These are phyloP conservation scores for Didymella pomorum DNA, from an alignment of 2,329 filamentous ascomycete genomes.

Conservation along the genomic window DNA sequence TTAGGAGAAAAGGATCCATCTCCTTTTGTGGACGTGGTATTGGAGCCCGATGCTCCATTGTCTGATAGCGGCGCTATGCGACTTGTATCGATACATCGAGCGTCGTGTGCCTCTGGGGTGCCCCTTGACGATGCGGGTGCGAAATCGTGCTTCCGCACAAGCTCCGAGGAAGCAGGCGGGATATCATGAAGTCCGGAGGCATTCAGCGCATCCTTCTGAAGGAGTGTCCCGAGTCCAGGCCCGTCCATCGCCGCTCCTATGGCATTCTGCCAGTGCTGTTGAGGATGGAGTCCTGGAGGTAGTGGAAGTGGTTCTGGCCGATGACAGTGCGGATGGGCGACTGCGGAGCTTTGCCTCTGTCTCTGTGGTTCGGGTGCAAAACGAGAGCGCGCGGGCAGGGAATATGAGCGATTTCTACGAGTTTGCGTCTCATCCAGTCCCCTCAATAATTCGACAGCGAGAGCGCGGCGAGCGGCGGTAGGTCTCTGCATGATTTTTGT, in stretches of 20 bases:
- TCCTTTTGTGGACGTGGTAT: not conserved
- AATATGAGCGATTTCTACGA: not conserved
- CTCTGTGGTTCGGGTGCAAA: not conserved
- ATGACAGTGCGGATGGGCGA: not conserved
- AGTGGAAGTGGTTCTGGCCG: not conserved
- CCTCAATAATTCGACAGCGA: constrained; percentile 26
- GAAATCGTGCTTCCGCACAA: no score
- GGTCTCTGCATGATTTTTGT: constrained; percentile 26
- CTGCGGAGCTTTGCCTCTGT: not conserved
- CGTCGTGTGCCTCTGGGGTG: no score
- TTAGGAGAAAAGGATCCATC: not conserved
- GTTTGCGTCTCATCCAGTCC: constrained; percentile 16
- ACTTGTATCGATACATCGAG: no score
- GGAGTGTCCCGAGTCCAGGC: not conserved
- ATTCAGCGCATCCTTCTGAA: no score
- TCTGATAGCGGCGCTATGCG: not conserved
- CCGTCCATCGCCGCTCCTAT: not conserved
- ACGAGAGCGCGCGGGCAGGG: not conserved
- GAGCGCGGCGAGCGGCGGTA: constrained; percentile 18
- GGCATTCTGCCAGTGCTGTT: not conserved
- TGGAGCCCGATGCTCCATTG: not conserved
- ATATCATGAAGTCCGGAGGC: not conserved
- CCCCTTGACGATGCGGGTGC: no score
- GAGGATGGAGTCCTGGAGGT: not conserved
- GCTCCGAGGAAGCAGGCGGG: not conserved